Percentiles rank a stretch among this genome's conserved stretches.
Evolutionary conservation across 2,329 filamentous ascomycete genomes (phyloP).

Genomic region (Diaporthe ilicicola): DNA sequence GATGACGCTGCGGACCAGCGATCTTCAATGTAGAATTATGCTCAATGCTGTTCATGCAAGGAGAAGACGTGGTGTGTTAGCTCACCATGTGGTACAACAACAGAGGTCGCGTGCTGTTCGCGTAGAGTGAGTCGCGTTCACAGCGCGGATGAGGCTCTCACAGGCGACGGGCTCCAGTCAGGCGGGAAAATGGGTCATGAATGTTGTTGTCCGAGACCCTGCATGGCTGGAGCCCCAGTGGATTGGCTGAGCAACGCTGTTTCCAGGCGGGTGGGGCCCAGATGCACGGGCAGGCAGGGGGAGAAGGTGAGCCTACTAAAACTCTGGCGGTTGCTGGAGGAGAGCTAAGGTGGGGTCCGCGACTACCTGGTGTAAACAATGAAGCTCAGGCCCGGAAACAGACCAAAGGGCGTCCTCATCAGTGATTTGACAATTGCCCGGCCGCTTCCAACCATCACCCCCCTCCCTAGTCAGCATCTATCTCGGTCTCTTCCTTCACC

Average conservation of each 20-base stretch:
- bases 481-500: not conserved
- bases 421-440: conserved; percentile 17
- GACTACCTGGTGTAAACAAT: conserved; percentile 32
- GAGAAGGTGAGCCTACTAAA: conserved; percentile 4
- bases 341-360: conserved; percentile 27
- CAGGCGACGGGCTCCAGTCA: not conserved
- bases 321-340: conserved; percentile 29
- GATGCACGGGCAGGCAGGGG: not conserved
- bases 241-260: conserved; percentile 31
- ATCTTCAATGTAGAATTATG: not conserved
- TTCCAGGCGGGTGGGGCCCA: conserved; percentile 12
- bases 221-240: not conserved
- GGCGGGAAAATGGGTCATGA: conserved; percentile 21
- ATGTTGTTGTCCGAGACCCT: conserved; percentile 27
- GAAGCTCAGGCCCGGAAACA: conserved; percentile 21
- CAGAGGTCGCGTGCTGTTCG: conserved; percentile 29
- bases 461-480: not conserved
- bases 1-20: conserved; percentile 15
- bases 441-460: not conserved
- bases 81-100: conserved; percentile 3
- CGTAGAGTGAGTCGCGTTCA: conserved; percentile 32
- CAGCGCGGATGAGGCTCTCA: conserved; percentile 14
- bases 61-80: not conserved
- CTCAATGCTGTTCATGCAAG: conserved; percentile 4
- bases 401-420: not conserved